These are phyloP conservation scores for Phytopythium montanum DNA, from an alignment of 352 stramenopile species.

Conservation along the genomic window DNA sequence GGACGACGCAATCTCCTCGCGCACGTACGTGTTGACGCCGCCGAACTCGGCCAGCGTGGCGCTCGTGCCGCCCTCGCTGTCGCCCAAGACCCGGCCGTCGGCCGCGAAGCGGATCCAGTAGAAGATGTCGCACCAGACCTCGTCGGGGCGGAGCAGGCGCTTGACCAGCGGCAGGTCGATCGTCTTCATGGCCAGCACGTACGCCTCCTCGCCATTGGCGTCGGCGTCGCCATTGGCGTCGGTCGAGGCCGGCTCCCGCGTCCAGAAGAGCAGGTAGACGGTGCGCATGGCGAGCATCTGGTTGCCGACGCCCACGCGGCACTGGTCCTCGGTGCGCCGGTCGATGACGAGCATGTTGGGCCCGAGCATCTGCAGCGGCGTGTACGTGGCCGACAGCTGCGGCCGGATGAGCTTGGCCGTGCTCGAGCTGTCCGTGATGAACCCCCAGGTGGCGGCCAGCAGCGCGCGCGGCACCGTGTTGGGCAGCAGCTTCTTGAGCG, in stretches of 20 bases:
- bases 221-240: conserved; percentile 10
- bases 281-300: conserved; percentile 41
- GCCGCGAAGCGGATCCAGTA: conserved; percentile 57
- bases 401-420: conserved; percentile 33
- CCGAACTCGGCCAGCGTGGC: conserved; percentile 34
- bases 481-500: conserved; percentile 35
- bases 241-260: conserved; percentile 10
- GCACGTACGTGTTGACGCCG: conserved; percentile 45
- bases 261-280: conserved; percentile 40
- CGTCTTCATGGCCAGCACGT: conserved; percentile 56
- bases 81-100: conserved; percentile 2
- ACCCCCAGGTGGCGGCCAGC: conserved; percentile 31
- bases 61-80: background rate
- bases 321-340: conserved; percentile 32
- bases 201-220: conserved; percentile 2
- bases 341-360: conserved; percentile 45
- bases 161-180: conserved; percentile 48
- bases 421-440: conserved; percentile 29
- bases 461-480: conserved; percentile 22
- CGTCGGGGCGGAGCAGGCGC: conserved; percentile 29
- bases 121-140: conserved; percentile 63
- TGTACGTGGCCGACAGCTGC: conserved; percentile 32
- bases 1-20: conserved; percentile 35
- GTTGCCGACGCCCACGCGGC: conserved; percentile 13
- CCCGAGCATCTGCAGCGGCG: conserved; percentile 38